Percentiles rank a stretch among this genome's conserved stretches.
These are phyloP conservation scores for Tricholoma furcatifolium DNA, from an alignment of 768 basidiomycete species.

Conservation along the genomic window DNA sequence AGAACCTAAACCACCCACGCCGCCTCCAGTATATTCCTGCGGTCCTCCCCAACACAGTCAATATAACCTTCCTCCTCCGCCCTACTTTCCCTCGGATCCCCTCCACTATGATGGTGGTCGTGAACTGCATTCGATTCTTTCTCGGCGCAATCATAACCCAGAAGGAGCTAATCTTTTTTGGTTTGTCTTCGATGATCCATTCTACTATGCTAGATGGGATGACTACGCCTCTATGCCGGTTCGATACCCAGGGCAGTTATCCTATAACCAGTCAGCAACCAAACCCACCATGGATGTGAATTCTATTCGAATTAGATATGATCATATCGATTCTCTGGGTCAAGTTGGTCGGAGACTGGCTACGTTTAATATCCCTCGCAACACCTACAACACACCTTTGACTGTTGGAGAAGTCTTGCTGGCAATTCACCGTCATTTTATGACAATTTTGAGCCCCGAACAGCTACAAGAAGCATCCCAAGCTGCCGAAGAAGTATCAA, in stretches of 20 bases:
- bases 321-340: background rate
- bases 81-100: background rate
- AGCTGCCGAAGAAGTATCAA: background rate
- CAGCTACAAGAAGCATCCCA: background rate
- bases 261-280: background rate
- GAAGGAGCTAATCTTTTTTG: background rate
- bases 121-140: slow-evolving; percentile 2
- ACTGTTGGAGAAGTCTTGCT: slow-evolving; percentile 3
- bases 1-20: background rate
- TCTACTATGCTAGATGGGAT: background rate
- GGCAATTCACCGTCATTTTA: background rate
- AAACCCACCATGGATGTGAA: background rate
- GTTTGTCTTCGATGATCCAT: slow-evolving; percentile 1
- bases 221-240: background rate
- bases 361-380: background rate
- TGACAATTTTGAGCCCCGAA: background rate
- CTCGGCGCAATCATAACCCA: background rate
- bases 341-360: background rate
- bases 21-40: background rate
- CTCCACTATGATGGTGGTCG: background rate
- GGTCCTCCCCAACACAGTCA: background rate
- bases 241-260: background rate
- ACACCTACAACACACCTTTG: background rate
- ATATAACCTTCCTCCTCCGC: background rate
- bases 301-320: background rate